Base-by-base conservation (phyloP, 176 grass and related monocot genomes). In the Hordeum marinum region DNA sequence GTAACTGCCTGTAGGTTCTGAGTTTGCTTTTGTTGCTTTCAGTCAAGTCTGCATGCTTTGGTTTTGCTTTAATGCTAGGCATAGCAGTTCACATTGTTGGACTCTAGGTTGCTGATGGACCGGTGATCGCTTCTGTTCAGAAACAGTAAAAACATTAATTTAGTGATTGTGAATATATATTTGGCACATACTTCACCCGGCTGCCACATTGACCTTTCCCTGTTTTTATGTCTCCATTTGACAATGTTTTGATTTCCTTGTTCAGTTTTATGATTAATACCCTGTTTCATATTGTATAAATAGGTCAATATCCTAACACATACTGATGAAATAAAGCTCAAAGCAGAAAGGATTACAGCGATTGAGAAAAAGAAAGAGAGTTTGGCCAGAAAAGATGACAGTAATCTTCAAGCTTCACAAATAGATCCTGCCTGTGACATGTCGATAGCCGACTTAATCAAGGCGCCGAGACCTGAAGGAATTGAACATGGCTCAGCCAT, bases 291-390 rank as follows among this genome's bases (percentile, higher is more conserved):
- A 50, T 80, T 83, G 21, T 32, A 18, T 78, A 29, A 79, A 76
- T 39, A 98, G 96, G 85, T 98, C 9, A 95, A 89, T 71, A 91
- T 98, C 64, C 86, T 98, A 63, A 94, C 88, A 17, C 96, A 98
- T 72, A 98, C 93, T 72, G 86, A 94, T 54, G 86, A 85, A 71
- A 58, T 92, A 85, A 82, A 89, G 45, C 93, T 95, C 36, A 85
- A 26, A 58, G 7, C 7, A 1, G 0, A 76, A 29, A 80, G 89
- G 25, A 58, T 88, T 40, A 10, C 14, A 17, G 83, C 76, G 9
- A 85, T 98, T 64, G 82, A 90, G 25, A 90, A 84, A 81, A 83
- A 86, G 82, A 90, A 90, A 21, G 4, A 21, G 6, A 50, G 11
- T 14, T 36, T 89, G 50, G 9, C 34, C 1, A 83, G 4, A 18